Evolutionary conservation across 805 yeast genomes (phyloP).

Genomic region (Teunomyces pallodes): DNA sequence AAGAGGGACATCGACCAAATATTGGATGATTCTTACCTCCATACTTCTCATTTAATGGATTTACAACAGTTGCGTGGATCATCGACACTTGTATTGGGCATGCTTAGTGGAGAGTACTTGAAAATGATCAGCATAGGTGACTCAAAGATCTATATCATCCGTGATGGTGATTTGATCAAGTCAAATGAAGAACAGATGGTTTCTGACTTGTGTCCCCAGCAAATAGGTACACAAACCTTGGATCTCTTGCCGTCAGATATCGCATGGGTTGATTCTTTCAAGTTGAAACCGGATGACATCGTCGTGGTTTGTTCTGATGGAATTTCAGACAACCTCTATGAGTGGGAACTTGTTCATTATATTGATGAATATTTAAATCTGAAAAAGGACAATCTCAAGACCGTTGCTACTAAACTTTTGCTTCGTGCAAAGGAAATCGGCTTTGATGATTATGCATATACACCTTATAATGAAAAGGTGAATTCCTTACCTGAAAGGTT

Average conservation of each 20-base stretch:
- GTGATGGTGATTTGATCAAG: conserved; percentile 43
- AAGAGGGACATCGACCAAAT: conserved; percentile 41
- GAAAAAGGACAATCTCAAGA: conserved; percentile 32
- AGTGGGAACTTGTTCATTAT: conserved; percentile 43
- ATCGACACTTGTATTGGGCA: conserved; percentile 46
- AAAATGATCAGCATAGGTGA: conserved; percentile 54
- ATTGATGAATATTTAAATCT: conserved; percentile 30
- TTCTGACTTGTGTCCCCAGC: conserved; percentile 48
- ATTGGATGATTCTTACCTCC: conserved; percentile 47
- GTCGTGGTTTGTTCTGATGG: conserved; percentile 53
- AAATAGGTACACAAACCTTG: conserved; percentile 51
- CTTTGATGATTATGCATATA: conserved; percentile 50
- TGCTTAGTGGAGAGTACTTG: conserved; percentile 47
- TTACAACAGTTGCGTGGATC: conserved; percentile 47
- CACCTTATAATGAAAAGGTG: conserved; percentile 53
- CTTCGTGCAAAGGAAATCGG: conserved; percentile 47
- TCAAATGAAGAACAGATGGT: conserved; percentile 48
- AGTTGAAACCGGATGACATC: conserved; percentile 40
- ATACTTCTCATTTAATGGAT: conserved; percentile 51
- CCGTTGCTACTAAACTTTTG: conserved; percentile 40
- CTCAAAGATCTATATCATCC: conserved; percentile 45
- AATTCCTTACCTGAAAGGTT: conserved; percentile 37
- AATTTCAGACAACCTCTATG: conserved; percentile 50
- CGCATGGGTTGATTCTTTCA: conserved; percentile 44
- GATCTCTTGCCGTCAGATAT: conserved; percentile 44